These are phyloP conservation scores for Passalora sequoiae DNA, from an alignment of 2,329 filamentous ascomycete species.

Conservation along the genomic window DNA sequence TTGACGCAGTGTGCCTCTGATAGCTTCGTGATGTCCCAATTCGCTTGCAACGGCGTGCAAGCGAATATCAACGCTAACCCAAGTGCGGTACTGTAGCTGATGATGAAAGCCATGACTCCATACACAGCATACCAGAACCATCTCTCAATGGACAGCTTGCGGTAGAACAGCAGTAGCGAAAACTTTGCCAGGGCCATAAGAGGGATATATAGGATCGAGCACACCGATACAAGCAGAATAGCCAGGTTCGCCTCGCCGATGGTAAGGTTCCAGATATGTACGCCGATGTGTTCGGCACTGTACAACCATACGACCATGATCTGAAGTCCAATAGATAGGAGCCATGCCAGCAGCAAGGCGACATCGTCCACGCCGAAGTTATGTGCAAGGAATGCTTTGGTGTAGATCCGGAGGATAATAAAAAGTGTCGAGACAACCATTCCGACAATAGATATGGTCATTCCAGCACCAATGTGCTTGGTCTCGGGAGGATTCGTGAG, in stretches of 20 bases:
- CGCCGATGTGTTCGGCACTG: conserved; percentile 8
- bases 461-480: conserved; percentile 5
- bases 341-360: conserved; percentile 13
- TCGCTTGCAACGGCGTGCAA: conserved; percentile 13
- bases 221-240: conserved; percentile 7
- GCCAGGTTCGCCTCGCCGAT: conserved; percentile 1
- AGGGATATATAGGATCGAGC: conserved; percentile 10
- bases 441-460: conserved; percentile 11
- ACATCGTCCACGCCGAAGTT: conserved; percentile 17
- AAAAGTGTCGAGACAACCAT: conserved; percentile 15
- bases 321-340: conserved; percentile 15
- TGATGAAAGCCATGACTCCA: conserved; percentile 9
- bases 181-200: conserved; percentile 17
- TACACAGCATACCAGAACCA: conserved; percentile 16
- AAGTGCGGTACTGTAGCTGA: conserved; percentile 9
- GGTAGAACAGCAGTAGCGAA: conserved; percentile 16
- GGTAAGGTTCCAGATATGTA: conserved; percentile 13
- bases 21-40: conserved; percentile 14
- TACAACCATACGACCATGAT: conserved; percentile 9
- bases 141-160: conserved; percentile 8
- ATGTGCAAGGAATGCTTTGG: conserved; percentile 15
- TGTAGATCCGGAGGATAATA: conserved; percentile 13
- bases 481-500: conserved; percentile 9
- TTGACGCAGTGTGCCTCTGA: conserved; percentile 14
- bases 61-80: conserved; percentile 12